Conservation (phyloP, 371 early-diverging fungal species). For the Rhizopus stolonifer region DNA sequence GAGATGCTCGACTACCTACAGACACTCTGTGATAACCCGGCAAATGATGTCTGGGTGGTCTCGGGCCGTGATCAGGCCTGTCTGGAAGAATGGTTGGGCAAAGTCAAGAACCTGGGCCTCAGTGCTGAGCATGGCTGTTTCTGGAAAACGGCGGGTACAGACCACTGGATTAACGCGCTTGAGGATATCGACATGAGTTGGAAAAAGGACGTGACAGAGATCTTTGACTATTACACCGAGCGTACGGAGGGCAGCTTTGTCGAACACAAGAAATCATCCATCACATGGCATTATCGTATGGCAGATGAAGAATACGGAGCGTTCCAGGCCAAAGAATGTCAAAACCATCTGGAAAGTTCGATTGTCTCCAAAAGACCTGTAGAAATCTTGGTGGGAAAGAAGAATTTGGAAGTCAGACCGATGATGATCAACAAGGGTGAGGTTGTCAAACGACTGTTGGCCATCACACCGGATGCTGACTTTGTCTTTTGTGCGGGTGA, state of each 20-base stretch:
- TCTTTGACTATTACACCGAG: conserved; percentile 88
- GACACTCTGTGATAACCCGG: conserved; percentile 67
- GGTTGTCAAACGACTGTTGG: conserved; percentile 83
- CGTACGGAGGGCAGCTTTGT: conserved; percentile 87
- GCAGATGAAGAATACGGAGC: conserved; percentile 84
- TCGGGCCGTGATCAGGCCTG: conserved; percentile 88
- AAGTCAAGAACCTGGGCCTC: conserved; percentile 70
- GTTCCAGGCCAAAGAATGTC: conserved; percentile 89
- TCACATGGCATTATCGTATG: conserved; percentile 92
- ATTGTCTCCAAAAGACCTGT: conserved; percentile 85
- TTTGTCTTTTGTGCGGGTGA: conserved; percentile 96
- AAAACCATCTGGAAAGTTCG: conserved; percentile 83
- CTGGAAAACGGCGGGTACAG: conserved; percentile 72
- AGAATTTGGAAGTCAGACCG: conserved; percentile 94
- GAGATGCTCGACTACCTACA: conserved; percentile 65
- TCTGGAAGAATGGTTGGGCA: conserved; percentile 88
- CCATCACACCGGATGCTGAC: conserved; percentile 62
- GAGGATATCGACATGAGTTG: conserved; percentile 85
- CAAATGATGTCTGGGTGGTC: conserved; percentile 87
- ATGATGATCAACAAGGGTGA: conserved; percentile 87
- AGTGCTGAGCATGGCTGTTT: conserved; percentile 96
- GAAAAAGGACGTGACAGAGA: conserved; percentile 87
- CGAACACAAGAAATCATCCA: conserved; percentile 78
- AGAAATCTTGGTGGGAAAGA: conserved; percentile 94
- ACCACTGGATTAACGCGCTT: conserved; percentile 79